Evolutionary conservation across 2,329 filamentous ascomycete species (phyloP).

Genomic region (Coleophoma crateriformis): DNA sequence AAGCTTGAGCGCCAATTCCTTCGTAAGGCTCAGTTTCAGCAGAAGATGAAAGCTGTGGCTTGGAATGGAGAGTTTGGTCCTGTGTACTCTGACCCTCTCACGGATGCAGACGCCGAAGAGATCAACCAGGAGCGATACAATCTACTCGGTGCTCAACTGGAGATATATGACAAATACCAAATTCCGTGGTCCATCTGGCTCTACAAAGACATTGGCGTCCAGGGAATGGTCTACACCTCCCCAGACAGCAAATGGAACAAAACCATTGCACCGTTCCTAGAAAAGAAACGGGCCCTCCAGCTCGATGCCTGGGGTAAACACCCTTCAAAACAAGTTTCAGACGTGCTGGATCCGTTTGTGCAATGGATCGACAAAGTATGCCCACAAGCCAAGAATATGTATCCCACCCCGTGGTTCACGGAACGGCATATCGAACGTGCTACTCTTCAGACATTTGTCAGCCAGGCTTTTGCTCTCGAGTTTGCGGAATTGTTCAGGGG

Average conservation of each 20-base stretch:
- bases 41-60: conserved; percentile 32
- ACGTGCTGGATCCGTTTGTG: conserved; percentile 26
- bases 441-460: conserved; percentile 9
- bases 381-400: conserved; percentile 17
- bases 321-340: conserved; percentile 26
- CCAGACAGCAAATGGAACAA: conserved; percentile 42
- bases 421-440: conserved; percentile 16
- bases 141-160: conserved; percentile 37
- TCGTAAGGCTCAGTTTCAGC: conserved; percentile 43
- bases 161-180: conserved; percentile 42
- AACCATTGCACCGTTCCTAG: conserved; percentile 41
- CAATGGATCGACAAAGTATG: conserved; percentile 16
- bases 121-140: conserved; percentile 36
- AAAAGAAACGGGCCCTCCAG: conserved; percentile 46
- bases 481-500: conserved; percentile 46
- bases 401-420: conserved; percentile 20
- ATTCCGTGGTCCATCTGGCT: conserved; percentile 52
- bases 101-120: conserved; percentile 26
- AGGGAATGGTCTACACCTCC: conserved; percentile 45
- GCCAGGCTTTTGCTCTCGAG: conserved; percentile 29
- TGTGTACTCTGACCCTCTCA: conserved; percentile 25
- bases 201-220: conserved; percentile 49
- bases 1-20: conserved; percentile 35
- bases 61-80: conserved; percentile 50
- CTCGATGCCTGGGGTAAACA: conserved; percentile 48